Base-by-base conservation (phyloP, 2,329 filamentous ascomycete genomes). In the Leptographium lundbergii region DNA sequence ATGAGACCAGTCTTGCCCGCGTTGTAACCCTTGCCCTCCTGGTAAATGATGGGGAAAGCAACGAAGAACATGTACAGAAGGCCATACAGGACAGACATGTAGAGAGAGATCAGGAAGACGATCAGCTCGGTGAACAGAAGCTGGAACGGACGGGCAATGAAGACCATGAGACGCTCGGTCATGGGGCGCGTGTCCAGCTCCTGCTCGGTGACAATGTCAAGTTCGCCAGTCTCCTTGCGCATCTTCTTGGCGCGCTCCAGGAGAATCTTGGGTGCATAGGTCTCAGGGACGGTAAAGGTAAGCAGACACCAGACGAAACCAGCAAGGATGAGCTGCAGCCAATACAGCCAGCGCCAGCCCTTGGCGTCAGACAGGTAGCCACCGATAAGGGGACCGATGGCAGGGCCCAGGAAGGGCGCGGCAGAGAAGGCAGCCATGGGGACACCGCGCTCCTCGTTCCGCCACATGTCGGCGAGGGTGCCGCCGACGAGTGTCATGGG, bases 211-310 rank as follows among this genome's bases (percentile, higher is more conserved):
- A 90, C 87, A 67, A 86, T 86, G 61, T 80, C 81, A 1, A 74
- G 64, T 62, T 89, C 81, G 25, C 85, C 84, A 1, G 88, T 87
- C 36, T 82, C 71, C 68, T 85, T 82, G 57, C 90, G 81, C 61
- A 94, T 74, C 69, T 88, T 88, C 67, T 78, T 77, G 3, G 91
- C 91, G 14, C 89, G 81, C 34, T 73, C 74, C 57, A 81, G 80
- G 19, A 96, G 81, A 56, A 96, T 84, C 0, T 83, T 87, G 0
- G 91, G 89, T 0, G 89, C 85, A 69, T 94, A 95, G 0, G 91
- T 96, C 71, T 95, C 91, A 1, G 89, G 89, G 0, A 95, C 86
- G n/a, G 89, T 94, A 72, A 95, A 91, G 34, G 85, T 86, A 70
- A 94, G 91, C 61, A 92, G 69, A 22, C 87, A 61, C 82, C 87